Evolutionary conservation across 441 rosid species (phyloP).

Genomic region (Erodium trifolium): DNA sequence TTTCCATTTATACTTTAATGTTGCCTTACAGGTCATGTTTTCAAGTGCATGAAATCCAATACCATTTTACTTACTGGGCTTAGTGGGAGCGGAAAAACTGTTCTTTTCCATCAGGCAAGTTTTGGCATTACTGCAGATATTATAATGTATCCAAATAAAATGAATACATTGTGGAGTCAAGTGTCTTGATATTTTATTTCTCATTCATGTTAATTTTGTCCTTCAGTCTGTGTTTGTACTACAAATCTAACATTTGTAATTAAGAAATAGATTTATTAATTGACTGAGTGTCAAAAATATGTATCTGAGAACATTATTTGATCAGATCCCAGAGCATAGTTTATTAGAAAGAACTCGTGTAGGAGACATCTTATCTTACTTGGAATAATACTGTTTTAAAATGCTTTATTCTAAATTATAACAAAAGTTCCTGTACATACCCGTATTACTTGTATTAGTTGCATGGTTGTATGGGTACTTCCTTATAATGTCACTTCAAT

Average conservation of each 20-base stretch:
- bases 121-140: not conserved
- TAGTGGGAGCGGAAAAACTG: conserved; percentile 75
- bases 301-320: not conserved
- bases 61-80: conserved; percentile 71
- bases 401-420: not conserved
- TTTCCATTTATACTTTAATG: not conserved
- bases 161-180: too few species aligned
- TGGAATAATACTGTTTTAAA: not conserved
- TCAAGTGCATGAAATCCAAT: conserved; percentile 46
- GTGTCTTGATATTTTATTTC: too few species aligned
- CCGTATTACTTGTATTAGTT: not conserved
- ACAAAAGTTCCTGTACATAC: not conserved
- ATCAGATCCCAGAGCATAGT: not conserved
- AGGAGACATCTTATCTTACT: not conserved
- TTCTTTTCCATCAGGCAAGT: conserved; percentile 71
- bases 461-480: not conserved
- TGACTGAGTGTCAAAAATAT: not conserved
- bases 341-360: not conserved
- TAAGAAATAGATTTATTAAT: not conserved
- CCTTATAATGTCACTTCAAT: not conserved
- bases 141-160: too few species aligned
- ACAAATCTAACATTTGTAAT: not conserved
- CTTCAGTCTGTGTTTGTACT: not conserved
- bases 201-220: too few species aligned
- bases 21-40: conserved; percentile 40